These are phyloP conservation scores for Paramecium bursaria DNA, from an alignment of 73 alveolate genomes.

Conservation along the genomic window DNA sequence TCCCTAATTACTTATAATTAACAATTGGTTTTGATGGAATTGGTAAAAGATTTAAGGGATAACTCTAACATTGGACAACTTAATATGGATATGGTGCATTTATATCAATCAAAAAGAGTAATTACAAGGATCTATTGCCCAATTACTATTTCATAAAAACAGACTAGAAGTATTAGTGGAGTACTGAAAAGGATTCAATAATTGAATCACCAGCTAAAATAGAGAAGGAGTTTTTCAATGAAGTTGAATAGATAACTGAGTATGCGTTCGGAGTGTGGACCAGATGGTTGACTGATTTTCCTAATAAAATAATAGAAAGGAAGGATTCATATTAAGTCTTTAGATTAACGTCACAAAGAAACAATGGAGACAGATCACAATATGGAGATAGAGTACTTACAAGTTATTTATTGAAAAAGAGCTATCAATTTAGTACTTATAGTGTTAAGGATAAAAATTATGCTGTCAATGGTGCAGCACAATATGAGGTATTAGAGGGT, in stretches of 20 bases:
- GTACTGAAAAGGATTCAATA: slow-evolving; percentile 20
- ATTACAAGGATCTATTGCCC: slow-evolving; percentile 6
- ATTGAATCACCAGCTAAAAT: slow-evolving; percentile 15
- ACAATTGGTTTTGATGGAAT: slow-evolving; percentile 28
- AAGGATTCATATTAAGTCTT: slow-evolving; percentile 50
- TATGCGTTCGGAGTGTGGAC: slow-evolving; percentile 57
- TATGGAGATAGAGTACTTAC: slow-evolving; percentile 16
- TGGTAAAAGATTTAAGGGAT: slow-evolving; percentile 12
- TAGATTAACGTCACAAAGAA: slow-evolving; percentile 35
- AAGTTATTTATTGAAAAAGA: not conserved
- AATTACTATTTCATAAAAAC: not conserved
- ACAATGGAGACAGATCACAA: slow-evolving; percentile 29
- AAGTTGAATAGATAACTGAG: slow-evolving; percentile 48
- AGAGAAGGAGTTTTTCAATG: slow-evolving; percentile 24
- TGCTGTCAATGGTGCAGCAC: slow-evolving; percentile 8
- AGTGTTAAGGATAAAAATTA: not conserved
- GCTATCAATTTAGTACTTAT: slow-evolving; percentile 33
- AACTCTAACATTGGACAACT: slow-evolving; percentile 28
- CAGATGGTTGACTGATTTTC: slow-evolving; percentile 62
- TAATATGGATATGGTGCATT: slow-evolving; percentile 29
- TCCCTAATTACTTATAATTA: slow-evolving; percentile 37
- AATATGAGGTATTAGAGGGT: slow-evolving; percentile 26
- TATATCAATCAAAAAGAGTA: not conserved
- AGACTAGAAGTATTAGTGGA: slow-evolving; percentile 19
- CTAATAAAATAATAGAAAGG: slow-evolving; percentile 27